Conservation (phyloP, 352 stramenopile species). For the Albugo candida region DNA sequence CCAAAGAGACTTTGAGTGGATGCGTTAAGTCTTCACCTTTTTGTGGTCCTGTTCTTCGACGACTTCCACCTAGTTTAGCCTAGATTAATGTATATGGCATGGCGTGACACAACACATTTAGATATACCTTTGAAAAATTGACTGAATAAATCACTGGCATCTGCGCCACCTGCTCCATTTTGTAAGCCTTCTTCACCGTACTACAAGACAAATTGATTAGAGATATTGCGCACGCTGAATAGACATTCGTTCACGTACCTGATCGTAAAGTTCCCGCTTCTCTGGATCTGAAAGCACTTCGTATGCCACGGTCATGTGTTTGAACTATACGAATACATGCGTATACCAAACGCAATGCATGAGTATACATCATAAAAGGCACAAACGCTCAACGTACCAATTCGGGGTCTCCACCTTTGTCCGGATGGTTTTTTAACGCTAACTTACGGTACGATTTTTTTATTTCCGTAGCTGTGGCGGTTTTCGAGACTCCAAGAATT, state of each 20-base stretch:
- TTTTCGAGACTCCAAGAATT: conserved; percentile 71
- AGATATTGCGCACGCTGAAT: no score
- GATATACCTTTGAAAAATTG: conserved; percentile 87
- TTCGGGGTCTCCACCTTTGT: conserved; percentile 97
- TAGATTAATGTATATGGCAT: background rate
- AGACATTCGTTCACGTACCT: conserved; percentile 11
- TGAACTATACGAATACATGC: conserved; percentile 36
- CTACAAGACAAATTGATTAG: conserved; percentile 41
- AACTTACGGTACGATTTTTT: conserved; percentile 85
- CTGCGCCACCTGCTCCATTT: conserved; percentile 50
- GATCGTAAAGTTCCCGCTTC: conserved; percentile 77
- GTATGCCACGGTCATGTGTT: conserved; percentile 89
- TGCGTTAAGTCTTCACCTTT: conserved; percentile 93
- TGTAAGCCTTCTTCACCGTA: conserved; percentile 97
- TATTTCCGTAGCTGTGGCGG: conserved; percentile 59
- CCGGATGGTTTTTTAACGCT: conserved; percentile 90
- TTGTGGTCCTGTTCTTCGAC: conserved; percentile 65
- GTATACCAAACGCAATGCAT: conserved; percentile 44
- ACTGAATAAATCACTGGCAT: conserved; percentile 87
- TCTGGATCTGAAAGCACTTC: conserved; percentile 92
- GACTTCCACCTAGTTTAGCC: conserved; percentile 16
- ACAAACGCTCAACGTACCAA: conserved; percentile 14
- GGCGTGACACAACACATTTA: conserved; percentile 2
- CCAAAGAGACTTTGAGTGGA: conserved; percentile 91
- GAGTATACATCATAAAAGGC: background rate